Percentiles rank a stretch among this genome's conserved stretches.
Evolutionary conservation across 1,139 yeast species (phyloP).

Genomic region (Pichia terricola): DNA sequence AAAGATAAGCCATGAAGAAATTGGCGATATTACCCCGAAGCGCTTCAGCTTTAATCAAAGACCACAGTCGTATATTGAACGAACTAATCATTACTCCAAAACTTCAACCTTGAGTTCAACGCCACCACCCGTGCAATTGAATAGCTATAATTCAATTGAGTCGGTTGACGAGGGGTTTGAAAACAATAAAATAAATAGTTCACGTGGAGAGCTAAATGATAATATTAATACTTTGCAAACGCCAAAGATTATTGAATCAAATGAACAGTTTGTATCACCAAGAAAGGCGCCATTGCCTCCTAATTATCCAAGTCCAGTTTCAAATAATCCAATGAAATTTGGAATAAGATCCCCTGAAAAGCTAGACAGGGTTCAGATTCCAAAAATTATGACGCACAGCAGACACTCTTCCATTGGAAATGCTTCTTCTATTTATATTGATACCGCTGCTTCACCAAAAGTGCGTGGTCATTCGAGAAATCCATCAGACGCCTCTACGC

Average conservation of each 20-base stretch:
- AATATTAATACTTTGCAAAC: too few species aligned
- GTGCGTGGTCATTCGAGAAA: constrained; percentile 7
- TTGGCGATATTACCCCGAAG: background rate
- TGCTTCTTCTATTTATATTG: constrained; percentile 24
- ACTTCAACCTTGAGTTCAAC: background rate
- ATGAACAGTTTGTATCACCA: constrained; percentile 40
- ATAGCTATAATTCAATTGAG: too few species aligned
- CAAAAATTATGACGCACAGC: constrained; percentile 11
- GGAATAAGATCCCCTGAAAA: constrained; percentile 20
- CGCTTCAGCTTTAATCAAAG: constrained; percentile 6
- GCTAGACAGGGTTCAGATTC: constrained; percentile 1
- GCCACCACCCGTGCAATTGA: background rate
- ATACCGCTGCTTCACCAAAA: constrained; percentile 6
- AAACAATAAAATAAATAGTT: too few species aligned
- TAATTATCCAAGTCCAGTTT: constrained; percentile 37
- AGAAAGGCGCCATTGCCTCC: constrained; percentile 59
- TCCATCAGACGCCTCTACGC: constrained; percentile 2
- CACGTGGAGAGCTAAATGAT: too few species aligned
- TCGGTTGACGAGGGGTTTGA: too few species aligned
- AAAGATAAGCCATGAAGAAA: background rate
- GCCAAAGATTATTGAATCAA: too few species aligned
- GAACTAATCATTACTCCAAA: background rate
- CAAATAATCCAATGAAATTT: constrained; percentile 21
- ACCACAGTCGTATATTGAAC: constrained; percentile 2
- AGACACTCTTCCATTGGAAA: constrained; percentile 21